Evolutionary conservation across 2,329 filamentous ascomycete genomes (phyloP).

Genomic region (Rugonectria rugulosa): DNA sequence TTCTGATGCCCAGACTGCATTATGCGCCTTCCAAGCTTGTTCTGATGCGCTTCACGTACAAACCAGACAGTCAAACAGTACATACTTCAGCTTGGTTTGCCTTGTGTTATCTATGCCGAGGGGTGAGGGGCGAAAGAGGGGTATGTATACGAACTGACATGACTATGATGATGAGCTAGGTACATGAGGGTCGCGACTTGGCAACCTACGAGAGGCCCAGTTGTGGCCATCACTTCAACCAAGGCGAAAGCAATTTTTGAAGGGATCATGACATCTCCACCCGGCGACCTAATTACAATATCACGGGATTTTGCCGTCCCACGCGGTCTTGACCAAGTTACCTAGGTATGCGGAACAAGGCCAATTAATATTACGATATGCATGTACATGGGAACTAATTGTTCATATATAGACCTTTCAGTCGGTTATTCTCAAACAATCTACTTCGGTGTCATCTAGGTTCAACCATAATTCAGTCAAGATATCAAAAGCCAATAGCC

Average conservation of each 20-base stretch:
- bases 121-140: conserved; percentile 20
- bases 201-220: conserved; percentile 9
- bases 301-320: conserved; percentile 18
- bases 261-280: conserved; percentile 13
- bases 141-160: conserved; percentile 1
- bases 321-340: background rate
- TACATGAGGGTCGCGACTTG: conserved; percentile 8
- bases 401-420: too few relatives aligned
- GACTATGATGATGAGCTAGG: conserved; percentile 1
- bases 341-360: too few relatives aligned
- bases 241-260: background rate
- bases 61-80: too few relatives aligned
- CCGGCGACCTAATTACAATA: background rate
- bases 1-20: conserved; percentile 2
- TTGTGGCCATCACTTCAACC: background rate
- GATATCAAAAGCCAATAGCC: too few relatives aligned
- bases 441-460: too few relatives aligned
- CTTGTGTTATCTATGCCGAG: conserved; percentile 5
- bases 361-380: too few relatives aligned
- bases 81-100: background rate
- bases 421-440: too few relatives aligned
- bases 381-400: too few relatives aligned
- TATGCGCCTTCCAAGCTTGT: conserved; percentile 1
- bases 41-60: background rate
- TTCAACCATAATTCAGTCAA: too few relatives aligned